Percentiles rank a stretch among this genome's conserved stretches.
Conservation (phyloP, 2,329 filamentous ascomycete species). For the Sporothrix variecibatus region DNA sequence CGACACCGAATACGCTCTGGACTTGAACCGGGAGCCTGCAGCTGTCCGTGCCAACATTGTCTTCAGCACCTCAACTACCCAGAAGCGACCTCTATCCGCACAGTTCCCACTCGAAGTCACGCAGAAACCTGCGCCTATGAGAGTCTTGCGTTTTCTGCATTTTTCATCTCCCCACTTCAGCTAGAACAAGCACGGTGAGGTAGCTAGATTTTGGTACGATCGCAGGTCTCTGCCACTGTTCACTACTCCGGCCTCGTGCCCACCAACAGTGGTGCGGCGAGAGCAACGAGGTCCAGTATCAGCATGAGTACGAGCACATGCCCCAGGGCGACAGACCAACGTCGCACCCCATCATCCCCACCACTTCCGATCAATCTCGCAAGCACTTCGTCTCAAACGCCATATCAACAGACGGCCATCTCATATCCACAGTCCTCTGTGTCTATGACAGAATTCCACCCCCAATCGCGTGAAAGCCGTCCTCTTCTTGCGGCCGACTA, state of each 20-base stretch:
- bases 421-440: conserved; percentile 32
- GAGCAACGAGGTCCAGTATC: neutral
- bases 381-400: conserved; percentile 33
- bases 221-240: neutral
- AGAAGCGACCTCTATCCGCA: neutral
- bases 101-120: neutral
- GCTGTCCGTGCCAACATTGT: neutral
- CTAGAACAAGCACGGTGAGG: neutral
- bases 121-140: neutral
- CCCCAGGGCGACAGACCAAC: conserved; percentile 22
- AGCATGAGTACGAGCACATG: conserved; percentile 14
- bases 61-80: neutral
- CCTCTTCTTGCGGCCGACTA: neutral
- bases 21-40: neutral
- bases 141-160: neutral
- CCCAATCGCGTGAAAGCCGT: neutral
- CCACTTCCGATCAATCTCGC: neutral
- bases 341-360: conserved; percentile 15
- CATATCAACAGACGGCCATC: conserved; percentile 8
- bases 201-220: neutral
- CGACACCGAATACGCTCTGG: neutral
- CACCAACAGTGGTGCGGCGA: conserved; percentile 22
- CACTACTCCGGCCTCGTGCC: conserved; percentile 2
- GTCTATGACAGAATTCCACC: neutral
- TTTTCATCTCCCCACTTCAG: neutral